phyloP scores from a whole-genome alignment of 2,329 filamentous ascomycete genomes.

The Metarhizium guizhouense region DNA sequence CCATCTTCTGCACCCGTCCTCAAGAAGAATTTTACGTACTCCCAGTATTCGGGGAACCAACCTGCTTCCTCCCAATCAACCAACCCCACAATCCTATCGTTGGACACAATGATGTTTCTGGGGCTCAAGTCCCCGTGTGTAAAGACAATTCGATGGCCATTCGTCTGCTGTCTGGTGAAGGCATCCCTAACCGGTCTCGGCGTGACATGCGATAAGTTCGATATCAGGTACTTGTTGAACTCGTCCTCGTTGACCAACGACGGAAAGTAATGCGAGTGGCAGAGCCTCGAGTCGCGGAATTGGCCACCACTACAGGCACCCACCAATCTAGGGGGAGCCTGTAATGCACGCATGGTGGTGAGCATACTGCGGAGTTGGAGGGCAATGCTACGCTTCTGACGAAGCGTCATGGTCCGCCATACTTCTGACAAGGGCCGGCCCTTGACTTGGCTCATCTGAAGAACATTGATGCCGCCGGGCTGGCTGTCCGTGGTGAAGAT shows the following conservation, averaged over 20 bases:
- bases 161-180: neutral
- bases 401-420: neutral
- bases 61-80: slow-evolving; percentile 3
- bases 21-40: slow-evolving; percentile 5
- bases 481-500: slow-evolving; percentile 1
- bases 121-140: neutral
- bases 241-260: neutral
- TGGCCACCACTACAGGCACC: neutral
- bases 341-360: neutral
- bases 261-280: neutral
- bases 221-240: neutral
- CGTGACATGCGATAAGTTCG: neutral
- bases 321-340: neutral
- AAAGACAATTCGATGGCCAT: neutral
- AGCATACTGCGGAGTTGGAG: neutral
- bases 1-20: neutral
- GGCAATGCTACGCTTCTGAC: neutral
- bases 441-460: neutral
- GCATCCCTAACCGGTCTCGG: neutral
- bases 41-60: slow-evolving; percentile 4
- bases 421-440: neutral
- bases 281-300: neutral
- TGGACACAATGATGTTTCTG: neutral
- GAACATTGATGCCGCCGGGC: neutral
- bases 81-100: neutral